These are phyloP conservation scores for Baudoinia panamericana DNA, from an alignment of 495 filamentous ascomycete genomes.

Conservation along the genomic window DNA sequence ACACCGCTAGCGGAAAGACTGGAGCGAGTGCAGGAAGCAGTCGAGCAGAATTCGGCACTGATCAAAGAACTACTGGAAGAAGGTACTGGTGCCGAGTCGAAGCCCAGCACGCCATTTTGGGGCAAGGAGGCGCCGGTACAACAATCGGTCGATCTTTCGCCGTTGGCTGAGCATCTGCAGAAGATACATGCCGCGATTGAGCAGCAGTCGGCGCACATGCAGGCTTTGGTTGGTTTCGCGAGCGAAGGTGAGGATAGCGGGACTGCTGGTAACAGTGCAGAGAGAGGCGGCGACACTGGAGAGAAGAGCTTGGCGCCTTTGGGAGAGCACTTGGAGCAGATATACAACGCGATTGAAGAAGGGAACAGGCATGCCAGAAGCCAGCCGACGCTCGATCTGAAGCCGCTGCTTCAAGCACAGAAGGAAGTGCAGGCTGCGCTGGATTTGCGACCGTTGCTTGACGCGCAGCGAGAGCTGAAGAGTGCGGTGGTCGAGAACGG, in stretches of 20 bases:
- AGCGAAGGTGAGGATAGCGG: constrained; percentile 4
- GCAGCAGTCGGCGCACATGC: constrained; percentile 14
- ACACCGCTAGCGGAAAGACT: constrained; percentile 13
- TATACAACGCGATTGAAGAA: constrained; percentile 19
- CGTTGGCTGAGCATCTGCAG: constrained; percentile 9
- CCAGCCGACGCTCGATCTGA: not conserved
- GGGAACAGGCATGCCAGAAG: constrained; percentile 10
- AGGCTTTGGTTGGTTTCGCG: constrained; percentile 13
- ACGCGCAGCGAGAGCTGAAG: not conserved
- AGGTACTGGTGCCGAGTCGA: constrained; percentile 3
- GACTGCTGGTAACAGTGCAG: not conserved
- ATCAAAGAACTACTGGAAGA: constrained; percentile 15
- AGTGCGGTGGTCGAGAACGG: not conserved
- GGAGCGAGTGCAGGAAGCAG: constrained; percentile 14
- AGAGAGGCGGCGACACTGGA: constrained; percentile 1
- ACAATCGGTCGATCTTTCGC: constrained; percentile 5
- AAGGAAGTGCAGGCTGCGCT: not conserved
- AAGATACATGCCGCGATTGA: constrained; percentile 15
- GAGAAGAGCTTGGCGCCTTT: constrained; percentile 12
- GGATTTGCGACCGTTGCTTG: not conserved
- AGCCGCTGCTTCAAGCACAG: not conserved
- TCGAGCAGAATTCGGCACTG: constrained; percentile 17
- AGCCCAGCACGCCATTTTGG: constrained; percentile 11
- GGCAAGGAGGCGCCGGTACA: constrained; percentile 4
- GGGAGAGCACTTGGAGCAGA: constrained; percentile 18